Conservation (phyloP, 2,329 filamentous ascomycete species). For the Fusarium sacchari region DNA sequence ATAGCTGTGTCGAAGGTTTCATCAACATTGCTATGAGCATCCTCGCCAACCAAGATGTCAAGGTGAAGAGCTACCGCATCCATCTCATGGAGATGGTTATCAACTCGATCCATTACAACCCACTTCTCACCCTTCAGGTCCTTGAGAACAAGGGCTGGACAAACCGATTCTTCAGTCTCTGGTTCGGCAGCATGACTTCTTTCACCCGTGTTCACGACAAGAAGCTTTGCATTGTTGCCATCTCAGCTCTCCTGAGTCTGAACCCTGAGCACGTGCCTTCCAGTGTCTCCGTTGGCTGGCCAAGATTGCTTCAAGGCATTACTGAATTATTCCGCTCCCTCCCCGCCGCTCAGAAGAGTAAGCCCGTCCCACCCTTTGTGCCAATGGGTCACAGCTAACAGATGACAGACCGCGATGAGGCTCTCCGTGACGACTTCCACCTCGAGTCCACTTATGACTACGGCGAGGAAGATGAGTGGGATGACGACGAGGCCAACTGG, state of each 20-base stretch:
- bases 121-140: conserved; percentile 81
- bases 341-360: conserved; percentile 86
- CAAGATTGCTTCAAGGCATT: conserved; percentile 85
- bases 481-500: conserved; percentile 85
- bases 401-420: conserved; percentile 83
- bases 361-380: conserved; percentile 45
- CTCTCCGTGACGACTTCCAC: conserved; percentile 86
- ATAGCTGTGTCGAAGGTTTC: conserved; percentile 89
- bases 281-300: conserved; percentile 97
- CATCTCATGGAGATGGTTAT: conserved; percentile 99
- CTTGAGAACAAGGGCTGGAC: conserved; percentile 95
- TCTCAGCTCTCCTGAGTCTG: conserved; percentile 84
- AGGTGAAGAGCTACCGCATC: conserved; percentile 92
- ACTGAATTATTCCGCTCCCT: conserved; percentile 92
- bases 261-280: conserved; percentile 82
- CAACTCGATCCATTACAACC: conserved; percentile 98
- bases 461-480: conserved; percentile 82
- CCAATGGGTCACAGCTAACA: conserved; percentile 38
- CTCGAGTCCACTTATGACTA: conserved; percentile 72
- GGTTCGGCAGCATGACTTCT: conserved; percentile 95
- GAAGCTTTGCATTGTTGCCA: conserved; percentile 96
- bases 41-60: conserved; percentile 78
- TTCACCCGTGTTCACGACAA: conserved; percentile 98
- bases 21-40: conserved; percentile 89
- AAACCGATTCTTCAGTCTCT: conserved; percentile 98